Base-by-base conservation (phyloP, 1,284 basidiomycete genomes). In the Macrocystidia cucumis region DNA sequence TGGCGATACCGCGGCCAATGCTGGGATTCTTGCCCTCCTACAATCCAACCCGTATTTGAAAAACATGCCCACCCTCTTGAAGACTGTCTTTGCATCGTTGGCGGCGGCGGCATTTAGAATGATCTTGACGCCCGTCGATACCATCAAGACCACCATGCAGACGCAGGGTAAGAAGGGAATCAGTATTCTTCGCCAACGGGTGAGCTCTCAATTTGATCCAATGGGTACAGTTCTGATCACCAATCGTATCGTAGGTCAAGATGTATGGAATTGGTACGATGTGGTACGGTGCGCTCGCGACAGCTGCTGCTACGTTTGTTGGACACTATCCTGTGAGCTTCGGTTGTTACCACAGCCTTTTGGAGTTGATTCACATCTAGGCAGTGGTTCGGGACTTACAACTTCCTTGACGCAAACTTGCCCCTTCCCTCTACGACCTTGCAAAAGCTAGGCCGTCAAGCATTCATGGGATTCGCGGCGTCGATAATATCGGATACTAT, bases 91-190 rank as follows among this genome's bases (percentile, higher is more conserved):
- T 45, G 80, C 80, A 0, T 75, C 74, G 4, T 32, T 79, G 21
- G 73, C 78, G 0, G 82, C 87, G 0, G 88, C 90, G 0, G 64
- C 64, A 7, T 91, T 91, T 56, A 63, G 88, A 26, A 92, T 93
- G 75, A 62, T 83, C 9, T 60, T 93, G 27, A 92, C 87, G 0
- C 91, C 91, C 0, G 72, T 93, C 34, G 91, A 95, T 57, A 91
- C 91, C 0, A 54, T 92, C 43, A 93, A 95, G 70, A 95, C 91
- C 5, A 93, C 89, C 1, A 63, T 93, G 62, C 91, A 95, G 60
- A 87, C 91, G 0, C 81, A 91, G 52, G 91, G 91, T 4, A 74
- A 68, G 40, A 57, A 60, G 0, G 91, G 87, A 0, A 59, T 80
- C 38, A 52, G 54, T 19, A 72, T 93, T 32, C 60, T 93, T 25